A percentile compares a stretch with the other conserved stretches of the same genome.
Conservation (phyloP, 2,329 filamentous ascomycete genomes). For the Cladophialophora carrionii region DNA sequence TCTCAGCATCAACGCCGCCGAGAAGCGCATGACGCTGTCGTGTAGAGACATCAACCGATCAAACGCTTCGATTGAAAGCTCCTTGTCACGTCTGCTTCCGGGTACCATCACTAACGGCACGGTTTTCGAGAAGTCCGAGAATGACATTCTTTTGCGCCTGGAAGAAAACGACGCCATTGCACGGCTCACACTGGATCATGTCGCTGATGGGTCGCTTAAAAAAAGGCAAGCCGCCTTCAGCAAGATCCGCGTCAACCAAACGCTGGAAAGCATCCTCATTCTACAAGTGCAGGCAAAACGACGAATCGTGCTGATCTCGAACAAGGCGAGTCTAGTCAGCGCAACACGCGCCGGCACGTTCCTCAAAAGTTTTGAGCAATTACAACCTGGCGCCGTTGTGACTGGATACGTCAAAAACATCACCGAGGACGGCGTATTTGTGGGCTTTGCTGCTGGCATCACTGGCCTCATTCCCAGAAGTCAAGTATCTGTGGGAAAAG, state of each 20-base stretch:
- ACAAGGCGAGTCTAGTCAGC: constrained; percentile 80
- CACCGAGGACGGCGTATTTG: constrained; percentile 76
- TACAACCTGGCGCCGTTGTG: constrained; percentile 68
- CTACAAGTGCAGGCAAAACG: constrained; percentile 82
- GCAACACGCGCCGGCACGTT: constrained; percentile 73
- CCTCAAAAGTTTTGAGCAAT: constrained; percentile 70
- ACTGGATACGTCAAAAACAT: constrained; percentile 85
- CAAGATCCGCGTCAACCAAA: constrained; percentile 82
- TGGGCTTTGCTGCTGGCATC: constrained; percentile 80
- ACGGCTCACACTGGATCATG: constrained; percentile 73
- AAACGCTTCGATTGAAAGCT: constrained; percentile 24
- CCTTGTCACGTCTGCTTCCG: constrained; percentile 57
- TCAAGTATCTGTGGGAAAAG: constrained; percentile 72
- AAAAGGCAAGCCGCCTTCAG: constrained; percentile 78
- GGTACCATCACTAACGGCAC: constrained; percentile 77
- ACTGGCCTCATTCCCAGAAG: constrained; percentile 79
- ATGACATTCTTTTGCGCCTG: constrained; percentile 77
- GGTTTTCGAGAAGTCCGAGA: constrained; percentile 78
- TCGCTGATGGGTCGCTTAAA: constrained; percentile 79
- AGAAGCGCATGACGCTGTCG: constrained; percentile 77
- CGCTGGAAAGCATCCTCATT: constrained; percentile 77
- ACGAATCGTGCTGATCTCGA: constrained; percentile 73
- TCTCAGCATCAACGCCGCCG: constrained; percentile 74
- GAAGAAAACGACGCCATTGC: constrained; percentile 75
- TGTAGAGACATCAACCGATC: constrained; percentile 77